These are phyloP conservation scores for Entrophospora sp. DNA, from an alignment of 192 early-diverging fungal species.

Conservation along the genomic window DNA sequence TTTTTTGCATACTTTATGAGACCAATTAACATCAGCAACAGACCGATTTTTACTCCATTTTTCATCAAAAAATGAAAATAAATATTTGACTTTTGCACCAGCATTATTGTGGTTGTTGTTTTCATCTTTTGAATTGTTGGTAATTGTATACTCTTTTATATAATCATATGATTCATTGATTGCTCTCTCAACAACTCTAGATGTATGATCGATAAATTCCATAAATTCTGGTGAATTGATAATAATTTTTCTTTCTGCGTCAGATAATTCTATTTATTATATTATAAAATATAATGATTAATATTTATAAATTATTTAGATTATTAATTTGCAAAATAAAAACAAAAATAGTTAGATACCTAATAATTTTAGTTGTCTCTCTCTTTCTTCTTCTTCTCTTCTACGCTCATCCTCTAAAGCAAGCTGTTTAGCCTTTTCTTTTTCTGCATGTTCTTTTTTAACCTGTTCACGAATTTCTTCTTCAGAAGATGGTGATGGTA, in stretches of 20 bases:
- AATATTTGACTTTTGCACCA: conserved; percentile 61
- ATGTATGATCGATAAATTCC: conserved; percentile 77
- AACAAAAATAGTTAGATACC: conserved; percentile 20
- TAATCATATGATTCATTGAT: conserved; percentile 85
- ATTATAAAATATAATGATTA: neutral
- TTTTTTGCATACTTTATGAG: conserved; percentile 51
- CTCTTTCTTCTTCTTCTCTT: conserved; percentile 23
- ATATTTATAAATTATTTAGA: neutral
- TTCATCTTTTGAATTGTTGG: conserved; percentile 49
- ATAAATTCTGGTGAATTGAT: conserved; percentile 65
- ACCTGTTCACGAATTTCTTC: conserved; percentile 50
- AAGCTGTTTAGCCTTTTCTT: conserved; percentile 39
- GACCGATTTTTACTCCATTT: conserved; percentile 75
- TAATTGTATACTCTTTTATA: conserved; percentile 85
- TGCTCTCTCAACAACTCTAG: conserved; percentile 85
- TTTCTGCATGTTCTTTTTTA: conserved; percentile 53
- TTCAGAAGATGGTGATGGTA: conserved; percentile 39
- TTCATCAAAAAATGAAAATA: conserved; percentile 72
- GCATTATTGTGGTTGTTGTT: too few species aligned
- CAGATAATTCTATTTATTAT: conserved; percentile 59
- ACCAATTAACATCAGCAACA: conserved; percentile 93
- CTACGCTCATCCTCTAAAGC: conserved; percentile 38
- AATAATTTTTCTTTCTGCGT: conserved; percentile 75
- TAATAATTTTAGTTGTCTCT: conserved; percentile 27
- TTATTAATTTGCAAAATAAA: neutral